phyloP scores from a whole-genome alignment of 2,329 filamentous ascomycete genomes.

The Fonsecaea multimorphosa region DNA sequence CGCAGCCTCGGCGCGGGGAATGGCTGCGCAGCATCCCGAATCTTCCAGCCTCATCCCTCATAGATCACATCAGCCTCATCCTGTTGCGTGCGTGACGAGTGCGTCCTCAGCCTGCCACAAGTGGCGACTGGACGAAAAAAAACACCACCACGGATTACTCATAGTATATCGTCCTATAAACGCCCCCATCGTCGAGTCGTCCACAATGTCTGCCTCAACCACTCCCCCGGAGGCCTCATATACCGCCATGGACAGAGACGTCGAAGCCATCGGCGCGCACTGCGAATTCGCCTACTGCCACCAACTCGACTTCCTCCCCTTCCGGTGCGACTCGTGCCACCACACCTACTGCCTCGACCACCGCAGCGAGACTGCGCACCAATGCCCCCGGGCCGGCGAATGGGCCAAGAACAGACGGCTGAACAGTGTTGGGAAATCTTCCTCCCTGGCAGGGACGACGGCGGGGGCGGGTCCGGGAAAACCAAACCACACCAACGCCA shows the following conservation, averaged over 20 bases:
- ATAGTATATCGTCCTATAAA: slow-evolving; percentile 1
- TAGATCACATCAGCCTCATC: slow-evolving; percentile 3
- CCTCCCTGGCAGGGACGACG: neutral
- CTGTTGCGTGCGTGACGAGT: slow-evolving; percentile 21
- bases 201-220: slow-evolving; percentile 36
- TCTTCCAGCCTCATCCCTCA: slow-evolving; percentile 26
- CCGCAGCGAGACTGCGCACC: slow-evolving; percentile 82
- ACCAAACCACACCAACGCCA: slow-evolving; percentile 62
- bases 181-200: neutral
- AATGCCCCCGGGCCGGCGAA: slow-evolving; percentile 65
- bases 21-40: slow-evolving; percentile 11
- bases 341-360: slow-evolving; percentile 91
- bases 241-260: slow-evolving; percentile 59
- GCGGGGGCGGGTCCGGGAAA: slow-evolving; percentile 50
- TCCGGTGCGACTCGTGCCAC: slow-evolving; percentile 87
- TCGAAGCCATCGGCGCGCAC: slow-evolving; percentile 84
- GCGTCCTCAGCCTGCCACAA: slow-evolving; percentile 22
- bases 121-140: slow-evolving; percentile 18
- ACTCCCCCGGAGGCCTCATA: slow-evolving; percentile 34
- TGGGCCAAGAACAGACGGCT: slow-evolving; percentile 62
- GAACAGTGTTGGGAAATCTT: slow-evolving; percentile 39
- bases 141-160: neutral
- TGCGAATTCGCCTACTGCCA: slow-evolving; percentile 92
- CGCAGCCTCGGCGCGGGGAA: slow-evolving; percentile 33
- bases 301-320: slow-evolving; percentile 94